Evolutionary conservation across 331 rosid genomes (phyloP).

Genomic region (Phaseolus coccineus): DNA sequence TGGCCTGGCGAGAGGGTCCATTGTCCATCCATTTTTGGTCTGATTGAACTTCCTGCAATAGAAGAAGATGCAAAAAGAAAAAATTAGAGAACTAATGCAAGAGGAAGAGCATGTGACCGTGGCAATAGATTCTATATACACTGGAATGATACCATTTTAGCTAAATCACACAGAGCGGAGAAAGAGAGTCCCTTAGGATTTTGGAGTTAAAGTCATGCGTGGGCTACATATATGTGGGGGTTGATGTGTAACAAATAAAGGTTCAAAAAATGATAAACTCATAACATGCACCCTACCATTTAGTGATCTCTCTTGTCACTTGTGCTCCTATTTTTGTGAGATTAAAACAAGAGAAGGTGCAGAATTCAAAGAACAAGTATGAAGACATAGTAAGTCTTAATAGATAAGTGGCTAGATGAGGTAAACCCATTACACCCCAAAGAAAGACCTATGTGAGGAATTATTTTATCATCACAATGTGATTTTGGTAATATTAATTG

Average conservation of each 20-base stretch:
- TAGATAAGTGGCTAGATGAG: constrained; percentile 35
- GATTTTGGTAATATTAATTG: not conserved
- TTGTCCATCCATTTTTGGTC: constrained; percentile 62
- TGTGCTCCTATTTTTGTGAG: constrained; percentile 5
- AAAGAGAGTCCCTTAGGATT: constrained; percentile 40
- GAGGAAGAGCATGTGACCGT: not conserved
- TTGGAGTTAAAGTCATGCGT: constrained; percentile 39
- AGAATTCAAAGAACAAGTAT: constrained; percentile 35
- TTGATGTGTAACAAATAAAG: constrained; percentile 18
- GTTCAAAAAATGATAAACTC: constrained; percentile 36
- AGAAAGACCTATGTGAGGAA: not conserved
- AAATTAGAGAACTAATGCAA: not conserved
- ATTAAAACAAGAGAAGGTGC: constrained; percentile 27
- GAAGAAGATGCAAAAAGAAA: not conserved
- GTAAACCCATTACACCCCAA: constrained; percentile 39
- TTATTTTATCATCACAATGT: constrained; percentile 25
- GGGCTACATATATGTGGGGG: constrained; percentile 48
- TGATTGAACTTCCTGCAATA: constrained; percentile 54
- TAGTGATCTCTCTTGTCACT: constrained; percentile 9
- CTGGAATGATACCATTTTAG: constrained; percentile 51
- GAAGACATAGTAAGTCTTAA: constrained; percentile 19
- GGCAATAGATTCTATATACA: not conserved
- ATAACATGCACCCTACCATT: constrained; percentile 31
- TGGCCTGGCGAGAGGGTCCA: constrained; percentile 65
- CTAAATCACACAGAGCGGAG: constrained; percentile 25